Conservation (phyloP, 2,329 filamentous ascomycete genomes). For the Alternaria rosae region DNA sequence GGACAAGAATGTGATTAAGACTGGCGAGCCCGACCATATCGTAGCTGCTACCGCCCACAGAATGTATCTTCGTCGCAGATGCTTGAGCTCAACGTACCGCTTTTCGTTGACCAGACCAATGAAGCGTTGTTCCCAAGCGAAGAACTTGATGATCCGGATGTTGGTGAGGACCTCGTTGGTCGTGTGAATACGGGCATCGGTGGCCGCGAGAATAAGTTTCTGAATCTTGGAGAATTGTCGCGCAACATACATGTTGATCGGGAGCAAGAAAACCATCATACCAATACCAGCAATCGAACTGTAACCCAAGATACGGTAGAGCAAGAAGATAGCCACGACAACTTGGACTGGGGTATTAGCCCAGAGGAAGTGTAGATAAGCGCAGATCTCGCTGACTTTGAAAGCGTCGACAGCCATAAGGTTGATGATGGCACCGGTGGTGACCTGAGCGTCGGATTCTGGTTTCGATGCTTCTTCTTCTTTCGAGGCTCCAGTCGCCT, state of each 20-base stretch:
- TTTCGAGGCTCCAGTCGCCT: constrained; percentile 52
- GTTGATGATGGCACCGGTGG: constrained; percentile 98
- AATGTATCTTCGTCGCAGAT: constrained; percentile 82
- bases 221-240: constrained; percentile 85
- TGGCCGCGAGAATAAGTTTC: constrained; percentile 89
- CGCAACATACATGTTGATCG: constrained; percentile 88
- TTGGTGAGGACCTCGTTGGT: constrained; percentile 98
- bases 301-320: constrained; percentile 89
- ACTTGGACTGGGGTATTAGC: constrained; percentile 90
- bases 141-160: constrained; percentile 99
- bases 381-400: constrained; percentile 94
- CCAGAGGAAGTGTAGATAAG: constrained; percentile 95
- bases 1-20: constrained; percentile 94
- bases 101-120: constrained; percentile 88
- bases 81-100: constrained; percentile 76
- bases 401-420: constrained; percentile 99
- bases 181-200: constrained; percentile 92
- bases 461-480: constrained; percentile 36
- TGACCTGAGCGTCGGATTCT: constrained; percentile 75
- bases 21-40: constrained; percentile 94
- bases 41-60: constrained; percentile 92
- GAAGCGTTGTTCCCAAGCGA: constrained; percentile 96
- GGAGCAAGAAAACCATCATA: constrained; percentile 87
- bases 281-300: constrained; percentile 93
- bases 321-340: constrained; percentile 76